A percentile compares a stretch with the other conserved stretches of the same genome.
Conservation (phyloP, 75 land plant species). For the Cunninghamia lanceolata region DNA sequence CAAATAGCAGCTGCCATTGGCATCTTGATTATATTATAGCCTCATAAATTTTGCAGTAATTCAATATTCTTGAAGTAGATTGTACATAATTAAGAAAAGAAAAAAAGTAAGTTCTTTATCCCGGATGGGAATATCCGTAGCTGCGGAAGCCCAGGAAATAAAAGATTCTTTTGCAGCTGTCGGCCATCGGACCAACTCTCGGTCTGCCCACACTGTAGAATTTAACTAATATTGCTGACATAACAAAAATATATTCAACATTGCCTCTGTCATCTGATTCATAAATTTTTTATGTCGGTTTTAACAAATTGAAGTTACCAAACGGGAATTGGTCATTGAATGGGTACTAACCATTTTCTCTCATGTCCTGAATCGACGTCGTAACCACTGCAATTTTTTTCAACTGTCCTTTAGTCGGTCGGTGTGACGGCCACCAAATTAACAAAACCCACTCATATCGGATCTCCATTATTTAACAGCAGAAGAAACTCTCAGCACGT, state of each 20-base stretch:
- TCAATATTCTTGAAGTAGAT: not conserved
- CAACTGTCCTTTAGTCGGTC: not conserved
- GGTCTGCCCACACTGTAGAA: not conserved
- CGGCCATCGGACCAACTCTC: not conserved
- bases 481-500: too few species aligned
- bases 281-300: not conserved
- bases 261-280: not conserved
- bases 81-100: not conserved
- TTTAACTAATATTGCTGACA: not conserved
- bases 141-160: not conserved
- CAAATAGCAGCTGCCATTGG: not conserved
- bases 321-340: not conserved
- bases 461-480: too few species aligned
- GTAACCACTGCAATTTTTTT: not conserved
- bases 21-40: not conserved
- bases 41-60: not conserved
- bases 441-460: too few species aligned
- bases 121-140: not conserved
- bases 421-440: not conserved
- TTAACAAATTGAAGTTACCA: not conserved
- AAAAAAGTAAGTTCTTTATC: not conserved
- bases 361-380: not conserved
- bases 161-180: not conserved
- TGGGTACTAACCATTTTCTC: not conserved
- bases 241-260: not conserved